Conservation (phyloP, 2,329 filamentous ascomycete species). For the Conoideocrella luteorostrata region DNA sequence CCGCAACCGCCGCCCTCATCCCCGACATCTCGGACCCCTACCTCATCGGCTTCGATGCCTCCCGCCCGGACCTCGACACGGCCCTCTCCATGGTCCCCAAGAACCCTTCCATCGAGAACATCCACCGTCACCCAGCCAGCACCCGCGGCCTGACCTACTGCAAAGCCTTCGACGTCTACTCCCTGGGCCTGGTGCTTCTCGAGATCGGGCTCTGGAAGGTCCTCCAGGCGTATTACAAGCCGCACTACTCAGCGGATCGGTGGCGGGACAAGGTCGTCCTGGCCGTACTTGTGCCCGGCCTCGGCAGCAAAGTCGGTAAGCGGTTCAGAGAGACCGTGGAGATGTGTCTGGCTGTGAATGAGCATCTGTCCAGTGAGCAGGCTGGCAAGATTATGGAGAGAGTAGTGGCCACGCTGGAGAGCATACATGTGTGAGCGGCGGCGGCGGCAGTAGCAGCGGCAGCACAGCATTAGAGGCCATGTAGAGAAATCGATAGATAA, state of each 20-base stretch:
- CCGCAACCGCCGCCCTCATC: slow-evolving; percentile 28
- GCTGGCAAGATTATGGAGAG: slow-evolving; percentile 34
- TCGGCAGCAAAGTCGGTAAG: slow-evolving; percentile 35
- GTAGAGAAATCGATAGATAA: no score
- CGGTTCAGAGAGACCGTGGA: slow-evolving; percentile 35
- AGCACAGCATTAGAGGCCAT: no score
- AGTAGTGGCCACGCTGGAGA: slow-evolving; percentile 34
- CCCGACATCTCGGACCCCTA: slow-evolving; percentile 37
- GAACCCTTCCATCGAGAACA: slow-evolving; percentile 34
- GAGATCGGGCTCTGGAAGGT: slow-evolving; percentile 45
- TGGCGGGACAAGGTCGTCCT: slow-evolving; percentile 37
- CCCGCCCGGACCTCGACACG: slow-evolving; percentile 43
- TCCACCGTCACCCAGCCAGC: slow-evolving; percentile 41
- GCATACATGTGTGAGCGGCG: slow-evolving; percentile 24
- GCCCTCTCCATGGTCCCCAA: slow-evolving; percentile 40
- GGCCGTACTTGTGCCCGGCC: slow-evolving; percentile 31
- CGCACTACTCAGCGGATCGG: slow-evolving; percentile 33
- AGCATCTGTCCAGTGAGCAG: slow-evolving; percentile 30
- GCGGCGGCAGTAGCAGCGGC: no score
- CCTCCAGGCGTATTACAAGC: slow-evolving; percentile 33
- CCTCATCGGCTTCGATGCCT: slow-evolving; percentile 49
- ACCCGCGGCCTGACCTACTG: slow-evolving; percentile 34
- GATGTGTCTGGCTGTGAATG: slow-evolving; percentile 30
- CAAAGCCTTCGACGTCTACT: slow-evolving; percentile 48
- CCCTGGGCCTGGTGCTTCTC: slow-evolving; percentile 42